phyloP scores from a whole-genome alignment of 2,329 filamentous ascomycete species.

The Xylariales sp. region DNA sequence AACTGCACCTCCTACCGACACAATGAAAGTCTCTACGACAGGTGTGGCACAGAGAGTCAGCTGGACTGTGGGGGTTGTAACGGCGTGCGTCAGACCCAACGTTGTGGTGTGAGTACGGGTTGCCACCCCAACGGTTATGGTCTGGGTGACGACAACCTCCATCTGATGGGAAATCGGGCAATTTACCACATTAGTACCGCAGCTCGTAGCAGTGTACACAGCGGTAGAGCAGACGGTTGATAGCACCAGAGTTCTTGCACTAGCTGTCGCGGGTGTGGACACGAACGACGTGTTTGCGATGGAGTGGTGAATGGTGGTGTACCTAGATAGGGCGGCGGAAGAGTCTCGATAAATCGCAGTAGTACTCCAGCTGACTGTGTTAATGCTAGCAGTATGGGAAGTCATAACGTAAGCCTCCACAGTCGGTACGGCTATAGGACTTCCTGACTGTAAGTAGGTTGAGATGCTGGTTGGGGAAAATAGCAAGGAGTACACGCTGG shows the following conservation, averaged over 20 bases:
- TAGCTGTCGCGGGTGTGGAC: neutral
- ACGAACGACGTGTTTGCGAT: neutral
- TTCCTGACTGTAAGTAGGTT: too few species aligned
- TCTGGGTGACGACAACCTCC: constrained; percentile 16
- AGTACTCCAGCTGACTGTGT: too few species aligned
- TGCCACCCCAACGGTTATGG: constrained; percentile 5
- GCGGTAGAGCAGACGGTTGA: constrained; percentile 9
- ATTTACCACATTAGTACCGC: constrained; percentile 16
- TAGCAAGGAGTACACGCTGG: too few species aligned
- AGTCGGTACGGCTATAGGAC: too few species aligned
- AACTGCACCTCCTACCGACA: constrained; percentile 21
- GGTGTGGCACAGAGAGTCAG: constrained; percentile 16
- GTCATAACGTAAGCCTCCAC: too few species aligned
- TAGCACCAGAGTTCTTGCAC: constrained; percentile 8
- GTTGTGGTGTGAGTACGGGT: constrained; percentile 1
- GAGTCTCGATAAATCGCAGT: too few species aligned
- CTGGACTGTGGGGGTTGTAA: constrained; percentile 14
- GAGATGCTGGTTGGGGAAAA: too few species aligned
- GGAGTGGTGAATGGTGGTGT: too few species aligned
- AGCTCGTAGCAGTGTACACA: constrained; percentile 17
- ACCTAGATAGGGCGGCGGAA: neutral
- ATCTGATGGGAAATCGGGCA: constrained; percentile 19
- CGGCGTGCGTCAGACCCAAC: constrained; percentile 6
- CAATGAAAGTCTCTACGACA: constrained; percentile 48
- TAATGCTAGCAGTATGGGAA: too few species aligned